A percentile compares a stretch with the other conserved stretches of the same genome.
These are phyloP conservation scores for Paraphysoderma sedebokerense DNA, from an alignment of 371 early-diverging fungal genomes.

Conservation along the genomic window DNA sequence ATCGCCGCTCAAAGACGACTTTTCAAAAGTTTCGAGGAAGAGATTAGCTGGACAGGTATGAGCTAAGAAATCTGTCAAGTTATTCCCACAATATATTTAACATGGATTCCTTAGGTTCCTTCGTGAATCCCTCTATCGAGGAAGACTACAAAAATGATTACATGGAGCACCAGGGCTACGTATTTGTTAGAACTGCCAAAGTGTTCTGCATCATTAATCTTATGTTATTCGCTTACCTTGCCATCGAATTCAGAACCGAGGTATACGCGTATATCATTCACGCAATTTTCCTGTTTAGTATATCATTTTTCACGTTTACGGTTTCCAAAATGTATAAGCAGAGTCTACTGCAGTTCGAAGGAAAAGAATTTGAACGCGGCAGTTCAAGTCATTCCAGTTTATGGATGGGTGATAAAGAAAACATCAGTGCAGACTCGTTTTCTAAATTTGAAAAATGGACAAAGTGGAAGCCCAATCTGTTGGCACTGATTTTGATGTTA, in stretches of 20 bases:
- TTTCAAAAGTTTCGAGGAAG: not conserved
- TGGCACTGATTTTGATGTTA: not conserved
- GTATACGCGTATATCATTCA: not conserved
- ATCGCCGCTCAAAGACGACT: not conserved
- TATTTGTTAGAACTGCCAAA: not conserved
- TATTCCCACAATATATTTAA: no score
- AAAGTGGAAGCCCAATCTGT: not conserved
- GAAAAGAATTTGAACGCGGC: not conserved
- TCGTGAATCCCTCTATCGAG: not conserved
- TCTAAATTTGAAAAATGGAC: not conserved
- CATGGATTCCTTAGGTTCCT: not conserved
- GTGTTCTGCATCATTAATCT: not conserved
- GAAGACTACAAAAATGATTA: not conserved
- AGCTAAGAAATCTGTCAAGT: no score
- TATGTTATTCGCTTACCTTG: not conserved
- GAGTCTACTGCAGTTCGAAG: not conserved
- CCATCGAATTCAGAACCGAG: not conserved
- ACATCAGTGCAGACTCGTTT: not conserved
- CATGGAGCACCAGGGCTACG: not conserved
- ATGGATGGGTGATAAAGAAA: not conserved
- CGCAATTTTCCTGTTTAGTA: no score
- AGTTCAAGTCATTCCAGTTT: no score
- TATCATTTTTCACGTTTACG: not conserved
- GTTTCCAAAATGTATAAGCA: not conserved
- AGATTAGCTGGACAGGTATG: not conserved